Base-by-base conservation (phyloP, 352 stramenopile species). In the Phytophthora pluvialis region DNA sequence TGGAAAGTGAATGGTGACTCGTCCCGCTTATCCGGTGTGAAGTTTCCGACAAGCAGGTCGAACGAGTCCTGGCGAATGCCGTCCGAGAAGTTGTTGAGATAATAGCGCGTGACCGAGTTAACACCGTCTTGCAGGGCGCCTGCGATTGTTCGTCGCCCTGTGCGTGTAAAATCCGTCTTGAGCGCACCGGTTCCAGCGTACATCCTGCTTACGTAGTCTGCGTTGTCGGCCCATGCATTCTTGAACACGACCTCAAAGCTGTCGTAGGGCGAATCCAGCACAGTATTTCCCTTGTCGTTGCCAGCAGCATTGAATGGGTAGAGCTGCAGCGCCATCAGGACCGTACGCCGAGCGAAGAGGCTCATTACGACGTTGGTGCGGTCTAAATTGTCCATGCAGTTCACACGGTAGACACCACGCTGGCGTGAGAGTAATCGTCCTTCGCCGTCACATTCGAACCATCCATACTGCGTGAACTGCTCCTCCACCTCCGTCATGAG, bases 331-430 rank as follows among this genome's bases (percentile, higher is more conserved):
- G 97, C 84, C 50, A 98, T 72, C 15, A 95, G 64, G 26, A 77
- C 47, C 33, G 64, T 86, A 31, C 89, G 84, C n/a, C 93, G 80
- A 16, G 84, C 94, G 60, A 98, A 98, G 38, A 98, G 83, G 40
- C 70, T 72, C 56, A 88, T 81, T 32, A 90, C 80, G 42, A 90
- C 81, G 52, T 89, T 91, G 6, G 81, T 99, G 32, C 97, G 86
- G 76, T 99, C 97, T 25, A 99, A 78, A 70, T 97, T 98, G 83
- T 99, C 97, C 92, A 99, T 99, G 81, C 97, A 99, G 79, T 99
- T 99, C 9, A 96, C 98, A 46, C 97, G 88, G 32, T 99, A 85
- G 40, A 99, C 89, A 8, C 92, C 94, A 16, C 80, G 87, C 74
- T 99, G 97, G 25, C 70, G 82, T 49, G 62, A 84, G 8, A 81